phyloP scores from a whole-genome alignment of 2,329 filamentous ascomycete genomes.

The Penicillium sp. region DNA sequence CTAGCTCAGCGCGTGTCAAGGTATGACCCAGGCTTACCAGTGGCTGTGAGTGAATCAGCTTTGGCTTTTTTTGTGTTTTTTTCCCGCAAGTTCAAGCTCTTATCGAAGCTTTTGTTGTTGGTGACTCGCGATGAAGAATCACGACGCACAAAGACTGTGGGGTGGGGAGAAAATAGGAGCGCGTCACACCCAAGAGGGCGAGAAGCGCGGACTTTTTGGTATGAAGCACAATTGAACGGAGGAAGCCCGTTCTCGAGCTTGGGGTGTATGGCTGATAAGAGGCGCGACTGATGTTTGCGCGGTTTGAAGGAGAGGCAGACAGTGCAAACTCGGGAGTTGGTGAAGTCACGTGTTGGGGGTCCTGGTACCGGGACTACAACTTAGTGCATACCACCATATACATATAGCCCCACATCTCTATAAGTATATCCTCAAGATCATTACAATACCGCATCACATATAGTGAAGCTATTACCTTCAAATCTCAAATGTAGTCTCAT shows the following conservation, averaged over 20 bases:
- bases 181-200: slow-evolving; percentile 18
- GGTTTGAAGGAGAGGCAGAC: slow-evolving; percentile 44
- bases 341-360: slow-evolving; percentile 10
- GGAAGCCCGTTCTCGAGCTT: slow-evolving; percentile 12
- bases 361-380: too few relatives aligned
- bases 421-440: too few relatives aligned
- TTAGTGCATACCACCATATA: too few relatives aligned
- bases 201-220: slow-evolving; percentile 8
- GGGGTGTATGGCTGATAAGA: slow-evolving; percentile 25
- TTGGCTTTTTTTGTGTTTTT: too few relatives aligned
- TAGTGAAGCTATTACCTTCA: too few relatives aligned
- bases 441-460: too few relatives aligned
- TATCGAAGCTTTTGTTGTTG: slow-evolving; percentile 1
- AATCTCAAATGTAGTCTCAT: too few relatives aligned
- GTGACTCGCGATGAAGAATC: not conserved
- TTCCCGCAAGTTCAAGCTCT: not conserved
- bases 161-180: not conserved
- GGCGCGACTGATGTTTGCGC: slow-evolving; percentile 37
- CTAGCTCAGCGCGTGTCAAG: too few relatives aligned
- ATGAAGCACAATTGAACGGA: not conserved
- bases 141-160: not conserved
- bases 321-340: slow-evolving; percentile 39
- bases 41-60: too few relatives aligned
- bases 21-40: not conserved
- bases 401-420: too few relatives aligned